phyloP scores from a whole-genome alignment of 1,284 basidiomycete species.

The Tausonia pullulans region DNA sequence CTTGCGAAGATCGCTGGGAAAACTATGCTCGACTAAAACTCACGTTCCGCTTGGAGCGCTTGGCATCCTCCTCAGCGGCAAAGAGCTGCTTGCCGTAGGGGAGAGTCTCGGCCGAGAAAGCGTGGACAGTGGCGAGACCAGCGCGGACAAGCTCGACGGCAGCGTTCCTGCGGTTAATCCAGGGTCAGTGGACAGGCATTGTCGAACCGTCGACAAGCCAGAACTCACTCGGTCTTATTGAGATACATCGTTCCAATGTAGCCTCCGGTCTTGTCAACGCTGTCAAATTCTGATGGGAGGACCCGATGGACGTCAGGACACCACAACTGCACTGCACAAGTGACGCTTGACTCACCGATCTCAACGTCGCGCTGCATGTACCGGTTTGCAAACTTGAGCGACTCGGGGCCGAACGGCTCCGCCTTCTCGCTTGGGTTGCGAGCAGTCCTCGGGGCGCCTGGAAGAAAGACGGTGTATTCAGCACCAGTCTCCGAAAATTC shows the following conservation, averaged over 20 bases:
- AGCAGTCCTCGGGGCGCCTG: conserved; percentile 61
- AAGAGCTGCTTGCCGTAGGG: conserved; percentile 66
- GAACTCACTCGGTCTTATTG: conserved; percentile 43
- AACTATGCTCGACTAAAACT: conserved; percentile 24
- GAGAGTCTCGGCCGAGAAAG: conserved; percentile 71
- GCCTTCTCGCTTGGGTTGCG: conserved; percentile 72
- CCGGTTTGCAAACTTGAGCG: conserved; percentile 64
- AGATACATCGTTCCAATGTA: conserved; percentile 84
- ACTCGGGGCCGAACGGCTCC: conserved; percentile 79
- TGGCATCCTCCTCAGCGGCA: conserved; percentile 76
- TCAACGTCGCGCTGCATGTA: conserved; percentile 95
- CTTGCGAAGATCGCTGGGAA: neutral
- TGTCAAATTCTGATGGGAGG: conserved; percentile 10
- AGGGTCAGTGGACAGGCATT: too few relatives aligned
- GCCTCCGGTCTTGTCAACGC: conserved; percentile 29
- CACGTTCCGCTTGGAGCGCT: conserved; percentile 63
- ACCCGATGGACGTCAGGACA: neutral
- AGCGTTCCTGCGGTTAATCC: conserved; percentile 43
- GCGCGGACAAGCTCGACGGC: conserved; percentile 73
- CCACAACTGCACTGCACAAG: neutral
- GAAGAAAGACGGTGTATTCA: neutral
- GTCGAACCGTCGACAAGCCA: too few relatives aligned
- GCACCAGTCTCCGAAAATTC: neutral
- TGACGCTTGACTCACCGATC: conserved; percentile 42
- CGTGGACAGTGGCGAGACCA: conserved; percentile 70